A percentile compares a stretch with the other conserved stretches of the same genome.
These are phyloP conservation scores for Piper longum DNA, from an alignment of 164 flowering plant genomes.

Conservation along the genomic window DNA sequence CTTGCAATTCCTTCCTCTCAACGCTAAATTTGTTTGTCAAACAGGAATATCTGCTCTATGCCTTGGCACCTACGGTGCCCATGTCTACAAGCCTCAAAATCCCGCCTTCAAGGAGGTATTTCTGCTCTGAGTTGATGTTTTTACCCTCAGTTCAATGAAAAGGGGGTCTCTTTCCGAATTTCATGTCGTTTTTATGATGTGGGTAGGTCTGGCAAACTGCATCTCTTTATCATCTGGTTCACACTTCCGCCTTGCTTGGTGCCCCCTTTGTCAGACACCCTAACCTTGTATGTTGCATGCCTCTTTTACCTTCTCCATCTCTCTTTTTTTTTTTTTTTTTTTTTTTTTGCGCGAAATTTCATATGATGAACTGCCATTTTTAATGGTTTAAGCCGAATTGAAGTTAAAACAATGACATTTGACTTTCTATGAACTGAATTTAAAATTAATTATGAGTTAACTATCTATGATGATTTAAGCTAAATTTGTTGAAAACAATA, in stretches of 20 bases:
- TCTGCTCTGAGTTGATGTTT: background rate
- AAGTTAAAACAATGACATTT: too few relatives aligned
- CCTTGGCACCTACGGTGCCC: constrained; percentile 83
- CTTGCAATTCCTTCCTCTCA: too few relatives aligned
- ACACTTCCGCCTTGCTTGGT: constrained; percentile 77
- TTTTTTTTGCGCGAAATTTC: too few relatives aligned
- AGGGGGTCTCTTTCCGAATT: too few relatives aligned
- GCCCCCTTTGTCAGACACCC: constrained; percentile 73
- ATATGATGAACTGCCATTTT: too few relatives aligned
- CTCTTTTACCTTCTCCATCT: background rate
- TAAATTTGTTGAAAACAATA: too few relatives aligned
- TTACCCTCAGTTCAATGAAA: background rate
- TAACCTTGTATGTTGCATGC: constrained; percentile 37
- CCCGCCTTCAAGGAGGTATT: constrained; percentile 69
- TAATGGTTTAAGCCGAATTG: too few relatives aligned
- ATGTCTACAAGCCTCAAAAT: constrained; percentile 74
- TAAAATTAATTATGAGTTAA: too few relatives aligned
- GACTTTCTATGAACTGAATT: too few relatives aligned
- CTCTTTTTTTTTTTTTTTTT: background rate
- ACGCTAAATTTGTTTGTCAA: background rate
- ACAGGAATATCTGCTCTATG: constrained; percentile 80
- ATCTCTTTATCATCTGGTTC: constrained; percentile 82
- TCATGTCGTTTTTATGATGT: background rate
- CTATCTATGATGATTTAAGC: too few relatives aligned
- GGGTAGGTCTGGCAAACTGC: constrained; percentile 91